Evolutionary conservation across 306 rosid species (phyloP).

Genomic region (Acacia acuminata): DNA sequence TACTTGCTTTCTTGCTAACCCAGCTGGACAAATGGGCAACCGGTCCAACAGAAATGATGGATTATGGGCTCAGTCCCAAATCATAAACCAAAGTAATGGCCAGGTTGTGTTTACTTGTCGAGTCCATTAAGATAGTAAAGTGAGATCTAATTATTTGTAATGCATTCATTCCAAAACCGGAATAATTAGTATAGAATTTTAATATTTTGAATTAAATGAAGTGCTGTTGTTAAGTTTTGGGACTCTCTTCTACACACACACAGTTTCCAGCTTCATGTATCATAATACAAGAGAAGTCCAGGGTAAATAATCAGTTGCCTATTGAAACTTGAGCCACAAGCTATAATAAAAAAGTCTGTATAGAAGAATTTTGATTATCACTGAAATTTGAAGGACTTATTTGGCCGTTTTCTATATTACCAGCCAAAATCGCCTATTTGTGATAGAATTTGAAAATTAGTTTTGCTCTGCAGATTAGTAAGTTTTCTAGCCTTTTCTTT

Average conservation of each 20-base stretch:
- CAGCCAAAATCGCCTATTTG: neutral
- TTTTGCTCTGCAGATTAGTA: neutral
- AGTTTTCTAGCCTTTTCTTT: conserved; percentile 25
- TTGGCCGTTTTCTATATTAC: neutral
- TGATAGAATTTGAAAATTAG: neutral
- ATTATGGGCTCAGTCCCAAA: neutral
- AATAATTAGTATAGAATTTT: neutral
- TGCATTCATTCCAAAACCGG: neutral
- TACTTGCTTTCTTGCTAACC: conserved; percentile 1
- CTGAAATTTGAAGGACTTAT: neutral
- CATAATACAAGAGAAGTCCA: neutral
- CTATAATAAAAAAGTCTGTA: neutral
- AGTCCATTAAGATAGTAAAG: neutral
- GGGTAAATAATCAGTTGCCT: neutral
- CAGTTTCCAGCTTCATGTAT: neutral
- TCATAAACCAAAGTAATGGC: neutral
- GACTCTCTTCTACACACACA: neutral
- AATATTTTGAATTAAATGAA: neutral
- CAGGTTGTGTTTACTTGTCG: neutral
- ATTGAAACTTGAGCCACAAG: neutral
- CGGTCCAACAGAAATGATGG: neutral
- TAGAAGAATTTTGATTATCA: neutral
- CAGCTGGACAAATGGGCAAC: neutral
- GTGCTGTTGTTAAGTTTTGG: neutral
- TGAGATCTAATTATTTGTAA: too few species aligned